Evolutionary conservation across 164 flowering plant genomes (phyloP).

Genomic region (Nymphaea thermarum): DNA sequence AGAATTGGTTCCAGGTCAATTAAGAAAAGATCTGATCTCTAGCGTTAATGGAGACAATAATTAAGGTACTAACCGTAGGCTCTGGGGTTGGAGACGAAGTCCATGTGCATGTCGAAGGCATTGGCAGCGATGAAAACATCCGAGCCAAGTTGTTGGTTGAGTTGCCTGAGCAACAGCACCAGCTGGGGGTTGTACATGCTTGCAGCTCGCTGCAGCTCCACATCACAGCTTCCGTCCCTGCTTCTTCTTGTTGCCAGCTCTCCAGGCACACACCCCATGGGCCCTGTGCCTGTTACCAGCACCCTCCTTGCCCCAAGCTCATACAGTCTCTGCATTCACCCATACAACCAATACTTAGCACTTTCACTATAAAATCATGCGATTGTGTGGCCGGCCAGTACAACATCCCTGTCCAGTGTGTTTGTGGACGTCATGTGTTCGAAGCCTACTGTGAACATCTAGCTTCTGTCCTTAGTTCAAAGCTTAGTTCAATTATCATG

Average conservation of each 20-base stretch:
- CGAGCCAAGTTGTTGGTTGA: constrained; percentile 41
- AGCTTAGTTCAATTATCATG: too few species aligned
- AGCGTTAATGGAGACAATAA: background rate
- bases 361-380: too few species aligned
- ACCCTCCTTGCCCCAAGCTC: constrained; percentile 59
- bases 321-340: constrained; percentile 38
- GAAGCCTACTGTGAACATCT: too few species aligned
- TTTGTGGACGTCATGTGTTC: too few species aligned
- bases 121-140: constrained; percentile 39
- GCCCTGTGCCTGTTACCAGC: constrained; percentile 81
- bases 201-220: constrained; percentile 41
- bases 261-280: constrained; percentile 72
- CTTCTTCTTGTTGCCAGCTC: constrained; percentile 38
- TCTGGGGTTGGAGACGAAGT: constrained; percentile 47
- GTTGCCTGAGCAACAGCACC: constrained; percentile 23
- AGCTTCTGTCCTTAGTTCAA: too few species aligned
- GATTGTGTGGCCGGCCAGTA: too few species aligned
- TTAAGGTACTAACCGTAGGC: constrained; percentile 27
- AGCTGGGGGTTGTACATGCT: constrained; percentile 49
- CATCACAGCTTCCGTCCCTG: constrained; percentile 39
- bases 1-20: too few species aligned
- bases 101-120: constrained; percentile 24
- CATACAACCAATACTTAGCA: too few species aligned
- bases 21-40: too few species aligned
- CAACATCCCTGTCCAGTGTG: too few species aligned